A percentile compares a stretch with the other conserved stretches of the same genome.
Conservation (phyloP, 2,329 filamentous ascomycete species). For the Sporothrix humicola region DNA sequence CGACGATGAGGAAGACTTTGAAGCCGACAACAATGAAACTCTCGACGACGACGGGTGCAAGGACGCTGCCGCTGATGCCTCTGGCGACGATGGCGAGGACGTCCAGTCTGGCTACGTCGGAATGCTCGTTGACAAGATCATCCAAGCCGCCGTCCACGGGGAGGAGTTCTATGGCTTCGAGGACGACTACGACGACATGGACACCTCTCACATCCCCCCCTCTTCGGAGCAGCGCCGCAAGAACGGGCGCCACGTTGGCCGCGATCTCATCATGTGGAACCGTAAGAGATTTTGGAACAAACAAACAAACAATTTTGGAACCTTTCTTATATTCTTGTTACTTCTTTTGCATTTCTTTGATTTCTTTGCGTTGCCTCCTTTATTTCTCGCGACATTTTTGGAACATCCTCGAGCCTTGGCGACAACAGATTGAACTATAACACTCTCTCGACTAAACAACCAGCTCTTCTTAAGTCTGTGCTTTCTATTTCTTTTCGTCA, state of each 20-base stretch:
- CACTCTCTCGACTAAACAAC: background rate
- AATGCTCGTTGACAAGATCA: conserved; percentile 14
- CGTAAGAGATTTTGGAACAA: conserved; percentile 45
- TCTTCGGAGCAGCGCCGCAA: conserved; percentile 33
- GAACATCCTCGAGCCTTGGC: too few species aligned
- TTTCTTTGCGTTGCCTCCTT: background rate
- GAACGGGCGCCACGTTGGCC: conserved; percentile 46
- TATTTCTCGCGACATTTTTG: too few species aligned
- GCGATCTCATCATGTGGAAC: conserved; percentile 52
- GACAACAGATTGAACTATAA: background rate
- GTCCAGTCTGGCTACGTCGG: background rate
- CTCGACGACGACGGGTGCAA: background rate
- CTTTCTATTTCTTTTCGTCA: background rate
- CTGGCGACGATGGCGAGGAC: background rate
- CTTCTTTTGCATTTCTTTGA: background rate
- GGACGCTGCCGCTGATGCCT: background rate
- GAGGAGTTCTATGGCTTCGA: conserved; percentile 15
- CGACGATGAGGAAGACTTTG: conserved; percentile 1
- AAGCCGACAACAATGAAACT: conserved; percentile 3
- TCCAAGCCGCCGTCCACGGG: background rate
- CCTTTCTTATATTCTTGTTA: background rate
- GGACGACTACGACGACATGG: conserved; percentile 7
- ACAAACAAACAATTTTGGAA: conserved; percentile 19
- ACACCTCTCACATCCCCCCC: conserved; percentile 36
- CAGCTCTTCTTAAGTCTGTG: background rate